phyloP scores from a whole-genome alignment of 306 rosid species.

The Clitoria ternatea region DNA sequence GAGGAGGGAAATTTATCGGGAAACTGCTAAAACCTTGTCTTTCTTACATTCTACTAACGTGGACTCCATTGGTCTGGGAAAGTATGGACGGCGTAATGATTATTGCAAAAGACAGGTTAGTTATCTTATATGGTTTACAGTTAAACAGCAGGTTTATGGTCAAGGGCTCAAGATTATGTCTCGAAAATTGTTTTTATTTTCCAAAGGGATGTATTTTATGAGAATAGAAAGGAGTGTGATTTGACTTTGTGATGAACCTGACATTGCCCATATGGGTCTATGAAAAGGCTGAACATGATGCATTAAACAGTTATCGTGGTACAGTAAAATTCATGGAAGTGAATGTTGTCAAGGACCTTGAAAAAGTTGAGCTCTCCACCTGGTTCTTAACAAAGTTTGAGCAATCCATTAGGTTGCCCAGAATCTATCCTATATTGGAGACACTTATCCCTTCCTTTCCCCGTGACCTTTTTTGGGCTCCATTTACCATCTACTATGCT shows the following conservation, averaged over 20 bases:
- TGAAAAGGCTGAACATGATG: not conserved
- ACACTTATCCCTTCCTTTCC: not conserved
- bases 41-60: slow-evolving; percentile 68
- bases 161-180: not conserved
- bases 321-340: not conserved
- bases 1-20: slow-evolving; percentile 67
- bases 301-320: slow-evolving; percentile 7
- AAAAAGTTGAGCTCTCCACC: not conserved
- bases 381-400: not conserved
- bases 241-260: not conserved
- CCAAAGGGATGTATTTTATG: not conserved
- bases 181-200: not conserved
- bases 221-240: not conserved
- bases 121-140: not conserved
- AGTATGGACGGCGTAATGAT: slow-evolving; percentile 62
- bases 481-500: not conserved
- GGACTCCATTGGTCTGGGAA: slow-evolving; percentile 75
- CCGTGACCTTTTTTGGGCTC: not conserved
- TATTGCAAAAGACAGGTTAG: slow-evolving; percentile 91
- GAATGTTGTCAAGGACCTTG: not conserved
- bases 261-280: too few relatives aligned
- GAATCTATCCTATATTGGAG: not conserved
- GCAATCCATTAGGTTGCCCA: not conserved
- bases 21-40: slow-evolving; percentile 63
- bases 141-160: not conserved